A percentile compares a stretch with the other conserved stretches of the same genome.
Evolutionary conservation across 768 basidiomycete species (phyloP).

Genomic region (Boletellus ananiceps): DNA sequence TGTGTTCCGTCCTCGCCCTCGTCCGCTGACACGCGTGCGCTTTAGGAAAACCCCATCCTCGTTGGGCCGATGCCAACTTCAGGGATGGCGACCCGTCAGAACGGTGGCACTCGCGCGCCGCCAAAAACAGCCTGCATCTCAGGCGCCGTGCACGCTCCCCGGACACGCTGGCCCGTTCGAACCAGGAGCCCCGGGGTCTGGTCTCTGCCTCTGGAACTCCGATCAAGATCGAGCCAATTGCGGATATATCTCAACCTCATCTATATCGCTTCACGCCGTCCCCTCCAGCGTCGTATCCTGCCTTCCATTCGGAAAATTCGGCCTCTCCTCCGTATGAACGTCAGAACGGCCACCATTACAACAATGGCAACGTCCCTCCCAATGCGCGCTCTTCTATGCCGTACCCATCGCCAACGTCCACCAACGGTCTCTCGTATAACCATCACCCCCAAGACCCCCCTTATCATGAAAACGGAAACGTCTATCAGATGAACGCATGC

Average conservation of each 20-base stretch:
- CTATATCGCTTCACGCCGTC: slow-evolving; percentile 71
- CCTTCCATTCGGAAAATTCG: slow-evolving; percentile 43
- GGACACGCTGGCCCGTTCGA: slow-evolving; percentile 30
- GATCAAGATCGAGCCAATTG: slow-evolving; percentile 61
- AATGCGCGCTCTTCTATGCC: slow-evolving; percentile 29
- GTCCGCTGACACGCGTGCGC: slow-evolving; percentile 8
- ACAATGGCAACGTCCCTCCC: slow-evolving; percentile 27
- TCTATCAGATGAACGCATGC: slow-evolving; percentile 34
- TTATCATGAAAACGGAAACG: slow-evolving; percentile 33
- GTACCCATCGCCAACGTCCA: slow-evolving; percentile 33
- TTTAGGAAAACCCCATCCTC: slow-evolving; percentile 80
- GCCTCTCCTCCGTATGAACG: slow-evolving; percentile 35
- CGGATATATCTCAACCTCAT: slow-evolving; percentile 45
- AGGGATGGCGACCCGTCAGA: slow-evolving; percentile 77
- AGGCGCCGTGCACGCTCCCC: slow-evolving; percentile 39
- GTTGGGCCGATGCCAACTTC: slow-evolving; percentile 78
- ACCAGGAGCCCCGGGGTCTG: slow-evolving; percentile 37
- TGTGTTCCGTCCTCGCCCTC: slow-evolving; percentile 4
- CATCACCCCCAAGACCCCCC: slow-evolving; percentile 33
- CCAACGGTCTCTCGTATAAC: slow-evolving; percentile 31
- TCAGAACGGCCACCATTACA: slow-evolving; percentile 31
- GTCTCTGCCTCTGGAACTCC: slow-evolving; percentile 49
- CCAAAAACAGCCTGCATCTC: slow-evolving; percentile 53
- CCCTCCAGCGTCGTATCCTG: slow-evolving; percentile 51
- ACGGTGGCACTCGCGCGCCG: slow-evolving; percentile 82